Evolutionary conservation across 495 filamentous ascomycete species (phyloP).

Genomic region (Achaetomiella virescens): DNA sequence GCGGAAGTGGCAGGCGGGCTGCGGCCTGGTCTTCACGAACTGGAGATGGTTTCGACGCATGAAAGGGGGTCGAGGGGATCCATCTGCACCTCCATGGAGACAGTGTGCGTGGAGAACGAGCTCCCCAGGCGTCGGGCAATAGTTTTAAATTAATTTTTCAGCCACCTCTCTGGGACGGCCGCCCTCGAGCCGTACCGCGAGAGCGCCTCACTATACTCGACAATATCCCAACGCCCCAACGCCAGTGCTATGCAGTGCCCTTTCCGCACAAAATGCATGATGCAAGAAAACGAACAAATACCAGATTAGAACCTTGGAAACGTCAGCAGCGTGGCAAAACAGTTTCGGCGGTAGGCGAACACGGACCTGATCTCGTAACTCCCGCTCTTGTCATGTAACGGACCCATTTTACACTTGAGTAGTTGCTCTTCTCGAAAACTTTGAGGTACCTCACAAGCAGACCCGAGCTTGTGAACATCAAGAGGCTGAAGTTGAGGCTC

Average conservation of each 20-base stretch:
- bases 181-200: not conserved
- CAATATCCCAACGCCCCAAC: slow-evolving; percentile 11
- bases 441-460: slow-evolving; percentile 93
- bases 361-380: slow-evolving; percentile 70
- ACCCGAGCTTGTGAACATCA: slow-evolving; percentile 97
- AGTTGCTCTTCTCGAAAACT: slow-evolving; percentile 99
- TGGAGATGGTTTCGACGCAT: no score
- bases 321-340: not conserved
- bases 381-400: slow-evolving; percentile 95
- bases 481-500: slow-evolving; percentile 80
- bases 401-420: slow-evolving; percentile 98
- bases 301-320: slow-evolving; percentile 16
- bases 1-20: no score
- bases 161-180: no score
- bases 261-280: not conserved
- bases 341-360: not conserved
- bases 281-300: not conserved
- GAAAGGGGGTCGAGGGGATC: no score
- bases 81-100: no score
- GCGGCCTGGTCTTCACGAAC: no score
- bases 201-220: not conserved
- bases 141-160: no score
- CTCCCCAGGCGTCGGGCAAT: no score
- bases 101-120: no score
- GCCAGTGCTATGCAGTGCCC: slow-evolving; percentile 19